Base-by-base conservation (phyloP, 176 grass and related monocot genomes). In the Leersia perrieri region DNA sequence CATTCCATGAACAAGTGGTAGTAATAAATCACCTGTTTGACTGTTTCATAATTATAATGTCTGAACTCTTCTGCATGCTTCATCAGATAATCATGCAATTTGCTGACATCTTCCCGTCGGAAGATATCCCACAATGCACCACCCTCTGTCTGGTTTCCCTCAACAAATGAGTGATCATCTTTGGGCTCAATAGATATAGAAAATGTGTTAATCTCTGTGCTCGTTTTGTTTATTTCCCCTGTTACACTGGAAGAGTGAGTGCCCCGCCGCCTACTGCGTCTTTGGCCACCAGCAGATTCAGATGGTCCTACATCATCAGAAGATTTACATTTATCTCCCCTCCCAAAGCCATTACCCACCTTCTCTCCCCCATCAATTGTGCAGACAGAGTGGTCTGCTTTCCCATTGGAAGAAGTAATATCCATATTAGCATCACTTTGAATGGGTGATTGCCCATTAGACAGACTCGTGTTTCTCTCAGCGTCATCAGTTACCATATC, bases 91-190 rank as follows among this genome's bases (percentile, higher is more conserved):
- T 89, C 88, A 15, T 86, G 79, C 11, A 98, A 75, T 85, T 95
- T 95, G 3, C 68, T 80, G 10, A 87, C 88, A 84, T 98, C 95
- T 86, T 95, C 90, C 29, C 90, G 81, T 41, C 90, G 79, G 41
- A 92, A 98, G 51, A 98, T 98, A 71, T 98, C 92, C 95, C 92
- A 98, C 67, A 98, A 49, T 60, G 95, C 95, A 82, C 92, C 95
- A 65, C 90, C 92, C 63, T 94, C 83, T 35, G 75, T 3, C 58
- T 44, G 68, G 2, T 70, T 34, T 53, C 5, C 76, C 39, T 73
- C 81, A 44, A 44, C 3, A 14, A 2, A 25, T 6, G 7, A 4
- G 14, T 32, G 0, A 15, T 1, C 11, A 9, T 85, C 53, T 45
- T 62, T 9, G 22, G 63, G 5, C 49, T 92, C 86, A n/a, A 39